Conservation (phyloP, 2,329 filamentous ascomycete genomes). For the Monilinia fructigena region DNA sequence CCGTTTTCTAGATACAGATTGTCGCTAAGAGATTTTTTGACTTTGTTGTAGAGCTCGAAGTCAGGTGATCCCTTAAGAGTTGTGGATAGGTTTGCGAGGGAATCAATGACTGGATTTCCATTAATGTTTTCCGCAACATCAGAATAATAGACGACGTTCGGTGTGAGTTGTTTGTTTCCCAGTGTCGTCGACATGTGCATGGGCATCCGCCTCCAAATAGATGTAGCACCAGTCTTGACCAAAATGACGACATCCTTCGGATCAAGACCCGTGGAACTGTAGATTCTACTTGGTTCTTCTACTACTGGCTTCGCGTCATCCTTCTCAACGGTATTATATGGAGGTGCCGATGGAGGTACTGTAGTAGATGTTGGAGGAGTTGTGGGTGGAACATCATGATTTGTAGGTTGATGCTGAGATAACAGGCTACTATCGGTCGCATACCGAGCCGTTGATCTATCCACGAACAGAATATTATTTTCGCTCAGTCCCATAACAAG, state of each 20-base stretch:
- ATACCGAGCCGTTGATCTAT: background rate
- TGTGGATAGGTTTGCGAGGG: conserved; percentile 26
- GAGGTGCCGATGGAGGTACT: background rate
- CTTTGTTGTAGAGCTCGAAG: conserved; percentile 25
- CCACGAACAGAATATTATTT: conserved; percentile 19
- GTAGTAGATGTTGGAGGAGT: background rate
- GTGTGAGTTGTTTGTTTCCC: conserved; percentile 21
- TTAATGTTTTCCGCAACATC: conserved; percentile 26
- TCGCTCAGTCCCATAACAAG: conserved; percentile 28
- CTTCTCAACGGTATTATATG: background rate
- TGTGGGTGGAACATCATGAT: background rate
- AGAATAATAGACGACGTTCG: conserved; percentile 26
- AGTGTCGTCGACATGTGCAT: conserved; percentile 28
- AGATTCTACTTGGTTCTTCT: conserved; percentile 12
- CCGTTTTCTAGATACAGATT: conserved; percentile 28
- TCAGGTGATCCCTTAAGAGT: conserved; percentile 26
- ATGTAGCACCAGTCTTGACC: conserved; percentile 27
- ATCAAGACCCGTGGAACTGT: conserved; percentile 14
- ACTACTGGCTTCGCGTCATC: background rate
- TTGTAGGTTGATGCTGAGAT: background rate
- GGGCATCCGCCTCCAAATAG: conserved; percentile 28
- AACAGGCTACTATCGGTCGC: background rate
- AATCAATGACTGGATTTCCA: conserved; percentile 24
- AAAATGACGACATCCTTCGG: conserved; percentile 27
- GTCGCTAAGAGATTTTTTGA: conserved; percentile 13